Conservation (phyloP, 2,329 filamentous ascomycete genomes). For the Verticillium tricorpus region DNA sequence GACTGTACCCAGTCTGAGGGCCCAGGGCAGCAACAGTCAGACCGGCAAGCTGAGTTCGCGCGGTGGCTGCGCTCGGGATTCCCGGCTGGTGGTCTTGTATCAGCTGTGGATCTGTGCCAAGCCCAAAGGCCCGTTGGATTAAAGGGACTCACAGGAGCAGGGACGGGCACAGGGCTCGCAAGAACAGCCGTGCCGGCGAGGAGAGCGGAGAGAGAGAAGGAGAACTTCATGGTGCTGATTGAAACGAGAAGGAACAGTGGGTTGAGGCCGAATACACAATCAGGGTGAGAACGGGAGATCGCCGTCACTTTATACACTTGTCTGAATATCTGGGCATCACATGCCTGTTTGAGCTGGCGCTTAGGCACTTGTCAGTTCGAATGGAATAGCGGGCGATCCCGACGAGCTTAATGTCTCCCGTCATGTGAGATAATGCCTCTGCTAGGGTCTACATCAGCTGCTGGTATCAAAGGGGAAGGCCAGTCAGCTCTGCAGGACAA, state of each 20-base stretch:
- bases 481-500: background rate
- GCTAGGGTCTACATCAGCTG: background rate
- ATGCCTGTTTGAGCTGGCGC: background rate
- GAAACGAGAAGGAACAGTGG: background rate
- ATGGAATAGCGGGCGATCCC: background rate
- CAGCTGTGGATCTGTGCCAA: background rate
- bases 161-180: constrained; percentile 15
- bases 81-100: constrained; percentile 39
- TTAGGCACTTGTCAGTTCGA: background rate
- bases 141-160: background rate
- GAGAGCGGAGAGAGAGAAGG: constrained; percentile 11
- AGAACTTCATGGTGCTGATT: constrained; percentile 12
- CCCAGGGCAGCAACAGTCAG: constrained; percentile 55
- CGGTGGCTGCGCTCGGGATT: constrained; percentile 55
- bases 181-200: constrained; percentile 15
- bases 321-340: background rate
- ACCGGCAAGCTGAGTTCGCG: constrained; percentile 51
- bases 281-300: background rate
- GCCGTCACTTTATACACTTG: background rate
- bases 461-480: background rate
- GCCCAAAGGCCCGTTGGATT: background rate
- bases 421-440: background rate
- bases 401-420: background rate
- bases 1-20: constrained; percentile 54
- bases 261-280: background rate